Conservation (phyloP, 1,284 basidiomycete genomes). For the Trichosporon asahii region DNA sequence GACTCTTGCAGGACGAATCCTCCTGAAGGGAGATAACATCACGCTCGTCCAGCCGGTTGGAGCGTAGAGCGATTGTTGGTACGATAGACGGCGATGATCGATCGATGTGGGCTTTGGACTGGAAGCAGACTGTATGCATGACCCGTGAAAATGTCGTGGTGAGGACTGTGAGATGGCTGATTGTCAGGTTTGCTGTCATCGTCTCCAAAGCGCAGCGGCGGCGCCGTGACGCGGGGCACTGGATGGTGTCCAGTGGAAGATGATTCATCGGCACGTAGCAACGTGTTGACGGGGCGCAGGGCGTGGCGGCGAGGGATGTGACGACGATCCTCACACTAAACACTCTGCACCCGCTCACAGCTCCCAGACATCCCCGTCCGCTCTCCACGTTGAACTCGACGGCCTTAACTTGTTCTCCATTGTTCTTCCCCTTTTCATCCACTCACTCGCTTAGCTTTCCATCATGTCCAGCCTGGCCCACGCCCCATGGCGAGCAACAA, state of each 20-base stretch:
- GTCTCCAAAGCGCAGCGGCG: not conserved
- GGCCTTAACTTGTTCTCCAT: not conserved
- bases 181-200: not conserved
- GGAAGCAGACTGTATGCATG: constrained; percentile 10
- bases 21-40: constrained; percentile 94
- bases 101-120: not conserved
- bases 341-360: not conserved
- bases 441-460: not conserved
- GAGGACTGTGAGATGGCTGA: not conserved
- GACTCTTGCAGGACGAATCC: constrained; percentile 69
- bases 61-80: constrained; percentile 9
- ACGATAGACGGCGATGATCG: not conserved
- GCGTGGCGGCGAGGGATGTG: not conserved
- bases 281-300: not conserved
- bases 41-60: constrained; percentile 74
- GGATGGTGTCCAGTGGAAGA: not conserved
- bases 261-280: not conserved
- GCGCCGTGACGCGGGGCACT: not conserved
- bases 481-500: not conserved
- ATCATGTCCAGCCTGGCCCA: not conserved
- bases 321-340: not conserved
- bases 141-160: constrained; percentile 1
- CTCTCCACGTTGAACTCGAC: not conserved
- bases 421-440: not conserved
- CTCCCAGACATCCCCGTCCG: not conserved